Conservation (phyloP, 2,329 filamentous ascomycete species). For the Ascocoryne sarcoides region DNA sequence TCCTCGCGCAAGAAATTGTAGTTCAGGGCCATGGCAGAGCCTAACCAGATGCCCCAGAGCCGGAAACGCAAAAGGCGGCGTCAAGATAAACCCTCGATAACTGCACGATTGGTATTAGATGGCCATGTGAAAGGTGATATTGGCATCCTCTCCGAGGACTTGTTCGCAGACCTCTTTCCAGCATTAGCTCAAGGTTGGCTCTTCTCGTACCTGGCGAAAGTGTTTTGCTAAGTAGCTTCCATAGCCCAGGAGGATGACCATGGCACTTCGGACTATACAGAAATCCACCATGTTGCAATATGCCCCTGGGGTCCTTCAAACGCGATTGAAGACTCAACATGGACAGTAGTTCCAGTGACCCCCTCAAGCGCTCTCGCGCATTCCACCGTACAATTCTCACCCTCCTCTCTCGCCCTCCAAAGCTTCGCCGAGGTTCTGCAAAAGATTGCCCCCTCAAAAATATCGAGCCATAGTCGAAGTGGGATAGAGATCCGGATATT, state of each 20-base stretch:
- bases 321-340: slow-evolving; percentile 53
- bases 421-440: slow-evolving; percentile 68
- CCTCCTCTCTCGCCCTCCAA: slow-evolving; percentile 64
- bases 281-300: slow-evolving; percentile 58
- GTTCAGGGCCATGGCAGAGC: slow-evolving; percentile 14
- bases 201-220: not conserved
- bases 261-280: slow-evolving; percentile 25
- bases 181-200: slow-evolving; percentile 40
- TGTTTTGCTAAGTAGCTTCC: slow-evolving; percentile 5
- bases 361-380: slow-evolving; percentile 56
- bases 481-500: slow-evolving; percentile 78
- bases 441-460: slow-evolving; percentile 65
- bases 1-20: not conserved
- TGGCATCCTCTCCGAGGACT: slow-evolving; percentile 77
- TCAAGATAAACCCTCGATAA: slow-evolving; percentile 65
- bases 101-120: slow-evolving; percentile 75
- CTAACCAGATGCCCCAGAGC: slow-evolving; percentile 14
- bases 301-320: slow-evolving; percentile 61
- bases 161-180: slow-evolving; percentile 75
- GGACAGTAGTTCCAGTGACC: slow-evolving; percentile 76
- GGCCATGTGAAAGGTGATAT: slow-evolving; percentile 78
- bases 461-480: slow-evolving; percentile 61
- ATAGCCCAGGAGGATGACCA: slow-evolving; percentile 19
- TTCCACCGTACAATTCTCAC: slow-evolving; percentile 72
- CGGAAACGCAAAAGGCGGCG: slow-evolving; percentile 43